These are phyloP conservation scores for Hymenochaete sp. DNA, from an alignment of 1,284 basidiomycete species.

Conservation along the genomic window DNA sequence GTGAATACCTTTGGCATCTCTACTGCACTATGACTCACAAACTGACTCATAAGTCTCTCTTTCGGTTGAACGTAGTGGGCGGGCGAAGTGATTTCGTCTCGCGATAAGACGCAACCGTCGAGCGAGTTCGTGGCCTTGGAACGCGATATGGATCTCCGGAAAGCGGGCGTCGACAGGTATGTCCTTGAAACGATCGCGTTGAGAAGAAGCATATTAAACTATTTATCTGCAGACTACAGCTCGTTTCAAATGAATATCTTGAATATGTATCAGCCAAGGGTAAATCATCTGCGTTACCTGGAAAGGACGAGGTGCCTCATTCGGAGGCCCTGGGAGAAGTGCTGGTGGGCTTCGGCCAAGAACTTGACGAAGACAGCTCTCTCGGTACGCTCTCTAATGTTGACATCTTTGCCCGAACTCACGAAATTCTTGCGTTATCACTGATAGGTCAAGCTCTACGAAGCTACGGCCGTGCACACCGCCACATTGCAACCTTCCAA, in stretches of 20 bases:
- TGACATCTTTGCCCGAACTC: too few species aligned
- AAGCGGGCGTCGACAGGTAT: constrained; percentile 54
- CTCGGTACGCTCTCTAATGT: not conserved
- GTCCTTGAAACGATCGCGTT: constrained; percentile 22
- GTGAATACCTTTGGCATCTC: too few species aligned
- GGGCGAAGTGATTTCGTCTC: constrained; percentile 65
- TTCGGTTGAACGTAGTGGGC: constrained; percentile 47
- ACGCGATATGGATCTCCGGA: constrained; percentile 59
- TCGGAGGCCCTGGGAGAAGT: constrained; percentile 75
- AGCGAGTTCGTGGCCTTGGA: constrained; percentile 62
- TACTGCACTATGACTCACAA: too few species aligned
- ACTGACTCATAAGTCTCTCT: constrained; percentile 23
- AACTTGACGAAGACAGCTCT: constrained; percentile 59
- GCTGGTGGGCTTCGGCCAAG: constrained; percentile 80
- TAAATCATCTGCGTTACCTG: constrained; percentile 45
- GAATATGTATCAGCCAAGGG: constrained; percentile 60
- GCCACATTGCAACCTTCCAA: constrained; percentile 72
- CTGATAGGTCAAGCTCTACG: constrained; percentile 53
- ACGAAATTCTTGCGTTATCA: constrained; percentile 1
- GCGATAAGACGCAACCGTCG: constrained; percentile 57
- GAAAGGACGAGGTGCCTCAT: constrained; percentile 56
- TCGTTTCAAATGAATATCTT: constrained; percentile 54
- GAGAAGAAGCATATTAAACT: not conserved
- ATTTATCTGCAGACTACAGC: constrained; percentile 39
- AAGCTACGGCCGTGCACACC: constrained; percentile 70